Conservation (phyloP, 257 asterid species). For the Asclepias syriaca region DNA sequence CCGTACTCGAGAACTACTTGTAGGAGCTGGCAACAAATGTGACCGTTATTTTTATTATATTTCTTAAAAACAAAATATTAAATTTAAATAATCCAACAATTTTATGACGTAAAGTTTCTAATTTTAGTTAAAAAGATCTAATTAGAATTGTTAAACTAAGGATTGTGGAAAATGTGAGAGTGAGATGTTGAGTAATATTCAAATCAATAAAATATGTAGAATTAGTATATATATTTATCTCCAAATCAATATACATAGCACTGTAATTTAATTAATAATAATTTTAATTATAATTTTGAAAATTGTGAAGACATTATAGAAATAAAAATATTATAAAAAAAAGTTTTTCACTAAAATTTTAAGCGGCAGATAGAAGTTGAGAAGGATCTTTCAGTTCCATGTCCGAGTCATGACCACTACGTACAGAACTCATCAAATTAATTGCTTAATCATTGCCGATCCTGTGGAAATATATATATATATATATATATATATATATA, state of each 20-base stretch:
- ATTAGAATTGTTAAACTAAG: no score
- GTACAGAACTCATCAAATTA: slow-evolving; percentile 6
- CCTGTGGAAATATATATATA: not conserved
- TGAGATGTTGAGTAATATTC: not conserved
- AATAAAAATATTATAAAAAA: no score
- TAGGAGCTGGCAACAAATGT: slow-evolving; percentile 1
- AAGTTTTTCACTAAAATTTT: not conserved
- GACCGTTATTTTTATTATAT: no score
- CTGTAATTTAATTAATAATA: no score
- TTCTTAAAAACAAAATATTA: no score
- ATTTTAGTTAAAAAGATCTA: no score
- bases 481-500: not conserved
- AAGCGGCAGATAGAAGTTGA: not conserved
- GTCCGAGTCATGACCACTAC: not conserved
- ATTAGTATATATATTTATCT: not conserved
- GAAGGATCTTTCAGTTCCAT: not conserved
- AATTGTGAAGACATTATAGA: no score
- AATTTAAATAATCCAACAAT: no score
- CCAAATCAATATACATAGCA: no score
- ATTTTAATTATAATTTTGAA: no score
- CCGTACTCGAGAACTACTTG: slow-evolving; percentile 15
- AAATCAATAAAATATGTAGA: slow-evolving; percentile 9
- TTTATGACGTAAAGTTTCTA: no score
- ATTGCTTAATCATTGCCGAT: slow-evolving; percentile 20
- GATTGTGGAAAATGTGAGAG: not conserved